phyloP scores from a whole-genome alignment of 495 filamentous ascomycete genomes.

The Bathelium albidoporum region DNA sequence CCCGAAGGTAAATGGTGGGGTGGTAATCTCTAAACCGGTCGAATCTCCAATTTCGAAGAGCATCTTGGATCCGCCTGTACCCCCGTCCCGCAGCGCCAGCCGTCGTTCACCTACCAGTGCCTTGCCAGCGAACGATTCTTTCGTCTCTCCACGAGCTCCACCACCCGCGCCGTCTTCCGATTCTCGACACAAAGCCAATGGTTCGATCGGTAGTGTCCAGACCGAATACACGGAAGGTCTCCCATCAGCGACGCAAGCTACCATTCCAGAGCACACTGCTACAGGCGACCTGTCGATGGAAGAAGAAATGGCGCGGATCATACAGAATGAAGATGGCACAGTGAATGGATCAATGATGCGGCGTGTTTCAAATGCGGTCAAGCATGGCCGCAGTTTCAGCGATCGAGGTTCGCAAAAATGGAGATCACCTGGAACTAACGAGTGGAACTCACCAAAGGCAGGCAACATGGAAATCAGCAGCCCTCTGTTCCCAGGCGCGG shows the following conservation, averaged over 20 bases:
- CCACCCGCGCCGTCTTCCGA: constrained; percentile 43
- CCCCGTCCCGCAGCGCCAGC: constrained; percentile 28
- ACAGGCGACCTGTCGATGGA: constrained; percentile 79
- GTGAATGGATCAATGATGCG: constrained; percentile 61
- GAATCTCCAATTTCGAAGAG: constrained; percentile 31
- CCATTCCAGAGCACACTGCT: constrained; percentile 59
- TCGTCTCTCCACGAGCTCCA: constrained; percentile 52
- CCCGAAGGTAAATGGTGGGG: constrained; percentile 18
- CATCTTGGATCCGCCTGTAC: constrained; percentile 19
- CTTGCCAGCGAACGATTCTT: constrained; percentile 42
- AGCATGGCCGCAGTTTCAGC: constrained; percentile 86
- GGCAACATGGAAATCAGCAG: constrained; percentile 55
- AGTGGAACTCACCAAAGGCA: constrained; percentile 47
- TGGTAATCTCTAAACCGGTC: constrained; percentile 23
- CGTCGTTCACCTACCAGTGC: constrained; percentile 34
- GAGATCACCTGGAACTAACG: constrained; percentile 45
- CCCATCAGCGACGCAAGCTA: constrained; percentile 30
- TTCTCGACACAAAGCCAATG: constrained; percentile 40
- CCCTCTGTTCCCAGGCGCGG: constrained; percentile 53
- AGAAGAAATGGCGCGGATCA: constrained; percentile 76
- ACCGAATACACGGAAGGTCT: constrained; percentile 19
- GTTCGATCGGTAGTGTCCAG: constrained; percentile 43
- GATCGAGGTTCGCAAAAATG: constrained; percentile 60
- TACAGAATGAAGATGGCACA: constrained; percentile 53
- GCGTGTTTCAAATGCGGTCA: constrained; percentile 82